These are phyloP conservation scores for Prunus padus DNA, from an alignment of 306 rosid genomes.

Conservation along the genomic window DNA sequence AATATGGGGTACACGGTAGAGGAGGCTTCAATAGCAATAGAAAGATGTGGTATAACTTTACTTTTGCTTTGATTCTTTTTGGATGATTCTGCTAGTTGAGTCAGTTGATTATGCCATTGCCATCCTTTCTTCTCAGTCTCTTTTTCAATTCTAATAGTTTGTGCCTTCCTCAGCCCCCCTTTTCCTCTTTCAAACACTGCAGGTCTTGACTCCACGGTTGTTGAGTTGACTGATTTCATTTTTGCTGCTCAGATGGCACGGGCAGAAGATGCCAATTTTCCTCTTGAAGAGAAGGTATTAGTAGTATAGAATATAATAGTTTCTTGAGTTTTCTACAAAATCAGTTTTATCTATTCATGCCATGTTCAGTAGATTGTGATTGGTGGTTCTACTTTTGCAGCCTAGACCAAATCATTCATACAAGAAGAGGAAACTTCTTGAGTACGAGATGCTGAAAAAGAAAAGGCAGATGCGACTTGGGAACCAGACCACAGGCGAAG, in stretches of 20 bases:
- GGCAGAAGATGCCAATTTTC: constrained; percentile 57
- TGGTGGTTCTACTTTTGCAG: constrained; percentile 47
- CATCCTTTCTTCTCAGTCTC: background rate
- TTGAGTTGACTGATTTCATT: constrained; percentile 71
- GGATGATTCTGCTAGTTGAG: constrained; percentile 3
- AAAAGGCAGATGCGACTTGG: constrained; percentile 46
- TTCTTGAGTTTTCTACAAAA: constrained; percentile 6
- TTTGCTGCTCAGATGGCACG: constrained; percentile 72
- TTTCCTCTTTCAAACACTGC: constrained; percentile 30
- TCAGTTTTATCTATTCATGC: background rate
- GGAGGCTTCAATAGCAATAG: constrained; percentile 71
- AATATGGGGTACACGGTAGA: constrained; percentile 65
- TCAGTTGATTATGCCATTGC: background rate
- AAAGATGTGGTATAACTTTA: constrained; percentile 69
- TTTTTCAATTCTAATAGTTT: background rate
- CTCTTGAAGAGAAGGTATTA: constrained; percentile 68
- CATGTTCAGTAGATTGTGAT: constrained; percentile 1
- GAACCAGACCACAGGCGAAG: constrained; percentile 40
- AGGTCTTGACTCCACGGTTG: constrained; percentile 65
- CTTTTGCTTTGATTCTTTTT: constrained; percentile 1
- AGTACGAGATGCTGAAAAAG: constrained; percentile 51
- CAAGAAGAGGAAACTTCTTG: constrained; percentile 55
- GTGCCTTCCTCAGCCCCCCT: constrained; percentile 18
- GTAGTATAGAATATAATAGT: constrained; percentile 10
- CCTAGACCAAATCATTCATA: constrained; percentile 33